Evolutionary conservation across 805 yeast species (phyloP).

Genomic region (Ogataea pilisensis): DNA sequence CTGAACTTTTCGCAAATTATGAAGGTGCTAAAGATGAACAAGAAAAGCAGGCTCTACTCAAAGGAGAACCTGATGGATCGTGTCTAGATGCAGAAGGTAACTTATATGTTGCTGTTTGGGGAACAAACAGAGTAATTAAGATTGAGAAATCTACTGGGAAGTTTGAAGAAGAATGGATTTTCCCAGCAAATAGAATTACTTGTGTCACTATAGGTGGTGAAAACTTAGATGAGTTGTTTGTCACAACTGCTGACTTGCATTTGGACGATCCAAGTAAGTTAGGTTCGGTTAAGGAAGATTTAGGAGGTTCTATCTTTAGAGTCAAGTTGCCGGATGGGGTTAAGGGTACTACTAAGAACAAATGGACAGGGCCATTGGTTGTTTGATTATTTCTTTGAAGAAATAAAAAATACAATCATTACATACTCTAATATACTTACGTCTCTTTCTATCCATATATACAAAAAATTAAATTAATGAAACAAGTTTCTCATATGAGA

Average conservation of each 20-base stretch:
- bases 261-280: constrained; percentile 36
- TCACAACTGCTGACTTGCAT: constrained; percentile 61
- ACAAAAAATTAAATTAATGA: not conserved
- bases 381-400: constrained; percentile 5
- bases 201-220: constrained; percentile 70
- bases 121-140: constrained; percentile 52
- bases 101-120: constrained; percentile 66
- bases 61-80: constrained; percentile 81
- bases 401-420: too few species aligned
- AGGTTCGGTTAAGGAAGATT: constrained; percentile 33
- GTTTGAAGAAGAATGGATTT: constrained; percentile 42
- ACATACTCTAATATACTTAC: too few species aligned
- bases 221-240: constrained; percentile 51
- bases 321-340: constrained; percentile 36
- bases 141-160: constrained; percentile 43
- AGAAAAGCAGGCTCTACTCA: constrained; percentile 9
- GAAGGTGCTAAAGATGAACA: constrained; percentile 15
- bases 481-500: constrained; percentile 2
- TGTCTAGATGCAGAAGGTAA: constrained; percentile 50
- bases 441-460: too few species aligned
- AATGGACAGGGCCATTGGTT: constrained; percentile 21
- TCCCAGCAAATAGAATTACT: constrained; percentile 60
- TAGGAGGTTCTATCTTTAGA: constrained; percentile 60
- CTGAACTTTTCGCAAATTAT: constrained; percentile 9
- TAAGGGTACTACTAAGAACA: constrained; percentile 32